Conservation (phyloP, 257 asterid genomes). For the Handroanthus guayacan region DNA sequence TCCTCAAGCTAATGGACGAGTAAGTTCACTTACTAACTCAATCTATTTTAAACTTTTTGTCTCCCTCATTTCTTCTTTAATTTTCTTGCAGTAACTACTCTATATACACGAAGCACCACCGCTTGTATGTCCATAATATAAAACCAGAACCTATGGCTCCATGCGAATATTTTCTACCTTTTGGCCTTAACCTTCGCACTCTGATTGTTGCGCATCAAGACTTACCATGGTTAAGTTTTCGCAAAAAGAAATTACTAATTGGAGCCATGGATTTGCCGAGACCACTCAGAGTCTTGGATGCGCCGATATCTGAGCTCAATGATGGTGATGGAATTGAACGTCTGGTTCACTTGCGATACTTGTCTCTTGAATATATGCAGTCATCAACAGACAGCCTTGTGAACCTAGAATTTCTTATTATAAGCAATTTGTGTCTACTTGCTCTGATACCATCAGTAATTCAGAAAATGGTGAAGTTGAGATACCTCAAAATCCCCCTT, state of each 20-base stretch:
- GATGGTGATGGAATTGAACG: background rate
- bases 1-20: conserved; percentile 30
- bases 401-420: conserved; percentile 34
- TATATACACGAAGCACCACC: background rate
- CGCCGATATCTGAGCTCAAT: background rate
- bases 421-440: too few species aligned
- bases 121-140: too few species aligned
- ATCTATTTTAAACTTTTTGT: too few species aligned
- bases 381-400: conserved; percentile 14
- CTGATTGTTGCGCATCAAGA: too few species aligned
- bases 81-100: background rate
- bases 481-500: background rate
- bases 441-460: background rate
- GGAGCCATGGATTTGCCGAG: too few species aligned
- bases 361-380: conserved; percentile 6
- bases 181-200: conserved; percentile 18
- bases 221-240: too few species aligned
- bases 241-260: too few species aligned
- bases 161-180: background rate
- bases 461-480: conserved; percentile 24
- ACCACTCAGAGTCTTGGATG: conserved; percentile 26
- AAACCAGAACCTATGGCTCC: background rate
- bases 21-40: conserved; percentile 1
- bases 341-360: conserved; percentile 28
- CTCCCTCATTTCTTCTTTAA: too few species aligned